These are phyloP conservation scores for Funneliformis geosporum DNA, from an alignment of 192 early-diverging fungal species.

Conservation along the genomic window DNA sequence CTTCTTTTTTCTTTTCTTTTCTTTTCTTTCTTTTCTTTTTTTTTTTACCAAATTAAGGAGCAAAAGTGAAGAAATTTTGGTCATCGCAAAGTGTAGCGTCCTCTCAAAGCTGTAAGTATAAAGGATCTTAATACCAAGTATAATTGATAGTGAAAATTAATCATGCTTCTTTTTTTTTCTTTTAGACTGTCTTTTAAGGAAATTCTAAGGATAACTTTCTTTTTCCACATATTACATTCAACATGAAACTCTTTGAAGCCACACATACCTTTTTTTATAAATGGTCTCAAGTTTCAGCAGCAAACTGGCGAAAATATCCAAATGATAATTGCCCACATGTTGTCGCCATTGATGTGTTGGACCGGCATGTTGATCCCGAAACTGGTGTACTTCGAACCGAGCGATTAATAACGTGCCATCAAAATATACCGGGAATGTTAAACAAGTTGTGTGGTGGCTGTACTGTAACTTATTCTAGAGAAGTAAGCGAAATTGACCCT, in stretches of 20 bases:
- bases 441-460: conserved; percentile 65
- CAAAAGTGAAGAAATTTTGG: no score
- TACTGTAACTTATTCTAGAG: conserved; percentile 80
- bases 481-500: conserved; percentile 88
- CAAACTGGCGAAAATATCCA: conserved; percentile 98
- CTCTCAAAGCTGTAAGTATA: no score
- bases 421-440: conserved; percentile 82
- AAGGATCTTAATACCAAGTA: no score
- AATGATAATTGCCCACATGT: conserved; percentile 94
- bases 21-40: no score
- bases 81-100: no score
- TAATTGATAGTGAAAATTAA: no score
- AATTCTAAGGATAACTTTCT: background rate
- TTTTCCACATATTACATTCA: background rate
- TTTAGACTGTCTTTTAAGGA: background rate
- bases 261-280: conserved; percentile 78
- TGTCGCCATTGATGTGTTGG: conserved; percentile 84
- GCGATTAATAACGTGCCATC: conserved; percentile 86
- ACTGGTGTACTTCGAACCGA: conserved; percentile 88
- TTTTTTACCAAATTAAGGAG: no score
- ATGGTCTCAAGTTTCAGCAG: conserved; percentile 81
- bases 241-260: conserved; percentile 86
- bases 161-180: background rate
- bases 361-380: conserved; percentile 74
- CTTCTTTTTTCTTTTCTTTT: no score